Evolutionary conservation across 106 monocot genomes (phyloP).

Genomic region (Dendrobium officinale): DNA sequence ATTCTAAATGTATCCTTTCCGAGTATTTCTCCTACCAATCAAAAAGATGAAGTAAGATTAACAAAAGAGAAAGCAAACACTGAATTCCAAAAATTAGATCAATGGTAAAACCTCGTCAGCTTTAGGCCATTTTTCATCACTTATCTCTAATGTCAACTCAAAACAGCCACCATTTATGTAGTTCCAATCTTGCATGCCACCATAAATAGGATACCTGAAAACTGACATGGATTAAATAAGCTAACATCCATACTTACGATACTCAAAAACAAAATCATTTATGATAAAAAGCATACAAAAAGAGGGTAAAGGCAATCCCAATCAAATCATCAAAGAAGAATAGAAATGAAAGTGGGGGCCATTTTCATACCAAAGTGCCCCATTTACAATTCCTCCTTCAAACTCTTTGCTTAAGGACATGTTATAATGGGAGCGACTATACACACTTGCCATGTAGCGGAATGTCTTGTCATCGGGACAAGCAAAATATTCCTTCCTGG

Average conservation of each 20-base stretch:
- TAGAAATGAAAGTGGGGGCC: neutral
- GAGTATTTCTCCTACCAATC: neutral
- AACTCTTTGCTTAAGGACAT: slow-evolving; percentile 94
- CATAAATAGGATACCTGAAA: slow-evolving; percentile 94
- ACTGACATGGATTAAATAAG: slow-evolving; percentile 8
- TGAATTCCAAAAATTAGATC: neutral
- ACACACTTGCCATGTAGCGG: slow-evolving; percentile 74
- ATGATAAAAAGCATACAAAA: slow-evolving; percentile 1
- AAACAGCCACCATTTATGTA: slow-evolving; percentile 98
- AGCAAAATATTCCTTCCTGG: slow-evolving; percentile 74
- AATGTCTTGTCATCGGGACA: slow-evolving; percentile 95
- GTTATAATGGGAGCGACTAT: slow-evolving; percentile 80
- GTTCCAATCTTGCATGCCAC: slow-evolving; percentile 99
- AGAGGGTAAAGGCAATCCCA: neutral
- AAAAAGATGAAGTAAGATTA: neutral
- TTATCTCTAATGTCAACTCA: slow-evolving; percentile 91
- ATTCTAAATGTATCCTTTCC: neutral
- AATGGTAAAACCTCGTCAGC: slow-evolving; percentile 56
- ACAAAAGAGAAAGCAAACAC: neutral
- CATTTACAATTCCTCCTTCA: slow-evolving; percentile 89
- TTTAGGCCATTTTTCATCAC: slow-evolving; percentile 95
- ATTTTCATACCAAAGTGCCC: slow-evolving; percentile 73
- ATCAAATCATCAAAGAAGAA: neutral
- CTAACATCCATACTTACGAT: neutral
- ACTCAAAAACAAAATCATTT: neutral